These are phyloP conservation scores for Schwanniomyces occidentalis DNA, from an alignment of 805 yeast genomes.

Conservation along the genomic window DNA sequence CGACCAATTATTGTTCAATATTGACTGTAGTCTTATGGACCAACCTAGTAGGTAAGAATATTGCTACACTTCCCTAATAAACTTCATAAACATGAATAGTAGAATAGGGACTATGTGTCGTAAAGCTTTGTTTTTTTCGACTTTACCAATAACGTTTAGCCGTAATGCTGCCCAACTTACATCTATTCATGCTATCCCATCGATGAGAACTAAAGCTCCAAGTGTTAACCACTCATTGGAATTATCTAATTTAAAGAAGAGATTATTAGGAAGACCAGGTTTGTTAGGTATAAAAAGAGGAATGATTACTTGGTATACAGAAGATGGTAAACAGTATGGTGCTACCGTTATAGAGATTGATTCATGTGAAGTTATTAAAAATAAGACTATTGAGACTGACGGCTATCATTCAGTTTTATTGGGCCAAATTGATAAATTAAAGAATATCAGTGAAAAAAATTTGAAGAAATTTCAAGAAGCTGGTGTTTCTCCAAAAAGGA, in stretches of 20 bases:
- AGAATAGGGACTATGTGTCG: constrained; percentile 4
- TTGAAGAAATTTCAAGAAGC: constrained; percentile 80
- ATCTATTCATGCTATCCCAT: constrained; percentile 53
- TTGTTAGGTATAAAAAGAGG: constrained; percentile 82
- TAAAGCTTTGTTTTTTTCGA: background rate
- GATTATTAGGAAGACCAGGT: constrained; percentile 79
- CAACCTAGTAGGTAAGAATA: too few relatives aligned
- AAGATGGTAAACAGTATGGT: constrained; percentile 67
- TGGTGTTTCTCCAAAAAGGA: constrained; percentile 77
- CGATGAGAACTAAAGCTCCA: constrained; percentile 47
- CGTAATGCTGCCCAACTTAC: constrained; percentile 47
- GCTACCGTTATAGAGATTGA: constrained; percentile 89
- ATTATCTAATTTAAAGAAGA: constrained; percentile 67
- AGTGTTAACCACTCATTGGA: constrained; percentile 66
- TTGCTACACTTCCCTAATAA: too few relatives aligned
- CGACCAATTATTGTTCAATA: too few relatives aligned
- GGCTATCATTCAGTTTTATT: constrained; percentile 87
- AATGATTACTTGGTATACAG: constrained; percentile 82
- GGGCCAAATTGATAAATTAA: constrained; percentile 74
- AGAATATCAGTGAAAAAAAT: constrained; percentile 56
- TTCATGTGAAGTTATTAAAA: constrained; percentile 80
- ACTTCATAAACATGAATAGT: constrained; percentile 1
- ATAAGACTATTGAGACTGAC: constrained; percentile 66
- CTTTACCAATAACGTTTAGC: constrained; percentile 2
- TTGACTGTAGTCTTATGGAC: too few relatives aligned